A percentile compares a stretch with the other conserved stretches of the same genome.
Conservation (phyloP, 1,139 yeast genomes). For the Insectozyma bohioensis region DNA sequence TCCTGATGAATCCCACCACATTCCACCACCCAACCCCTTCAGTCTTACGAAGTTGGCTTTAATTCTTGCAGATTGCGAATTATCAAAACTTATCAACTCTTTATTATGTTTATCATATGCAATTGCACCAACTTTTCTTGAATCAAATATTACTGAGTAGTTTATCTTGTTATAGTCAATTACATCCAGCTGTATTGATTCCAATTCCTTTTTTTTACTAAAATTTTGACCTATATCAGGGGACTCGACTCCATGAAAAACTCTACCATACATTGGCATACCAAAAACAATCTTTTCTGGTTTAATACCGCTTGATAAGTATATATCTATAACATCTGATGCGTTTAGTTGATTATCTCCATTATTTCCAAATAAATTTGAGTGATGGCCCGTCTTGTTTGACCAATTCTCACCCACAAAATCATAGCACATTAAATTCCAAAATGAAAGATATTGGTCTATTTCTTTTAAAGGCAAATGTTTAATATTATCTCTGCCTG, state of each 20-base stretch:
- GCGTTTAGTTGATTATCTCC: constrained; percentile 48
- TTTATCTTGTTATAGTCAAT: constrained; percentile 28
- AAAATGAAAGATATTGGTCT: constrained; percentile 59
- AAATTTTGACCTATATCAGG: constrained; percentile 44
- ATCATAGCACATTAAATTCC: constrained; percentile 94
- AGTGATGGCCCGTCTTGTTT: constrained; percentile 57
- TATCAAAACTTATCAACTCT: constrained; percentile 67
- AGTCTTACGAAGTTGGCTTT: constrained; percentile 62
- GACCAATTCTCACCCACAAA: constrained; percentile 78
- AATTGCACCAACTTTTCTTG: constrained; percentile 53
- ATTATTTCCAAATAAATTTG: constrained; percentile 55
- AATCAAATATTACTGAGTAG: constrained; percentile 49
- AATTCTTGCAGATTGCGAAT: constrained; percentile 44
- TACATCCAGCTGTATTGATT: constrained; percentile 41
- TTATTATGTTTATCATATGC: constrained; percentile 42
- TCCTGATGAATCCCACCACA: constrained; percentile 95
- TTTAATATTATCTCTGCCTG: constrained; percentile 47
- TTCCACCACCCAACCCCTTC: constrained; percentile 70
- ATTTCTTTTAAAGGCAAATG: constrained; percentile 48
- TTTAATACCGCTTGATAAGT: constrained; percentile 41
- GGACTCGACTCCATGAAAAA: constrained; percentile 46
- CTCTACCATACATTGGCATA: constrained; percentile 85
- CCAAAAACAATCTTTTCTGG: constrained; percentile 69
- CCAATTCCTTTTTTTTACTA: constrained; percentile 22
- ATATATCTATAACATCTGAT: constrained; percentile 49